These are phyloP conservation scores for Phytopythium oedochilum DNA, from an alignment of 352 stramenopile genomes.

Conservation along the genomic window DNA sequence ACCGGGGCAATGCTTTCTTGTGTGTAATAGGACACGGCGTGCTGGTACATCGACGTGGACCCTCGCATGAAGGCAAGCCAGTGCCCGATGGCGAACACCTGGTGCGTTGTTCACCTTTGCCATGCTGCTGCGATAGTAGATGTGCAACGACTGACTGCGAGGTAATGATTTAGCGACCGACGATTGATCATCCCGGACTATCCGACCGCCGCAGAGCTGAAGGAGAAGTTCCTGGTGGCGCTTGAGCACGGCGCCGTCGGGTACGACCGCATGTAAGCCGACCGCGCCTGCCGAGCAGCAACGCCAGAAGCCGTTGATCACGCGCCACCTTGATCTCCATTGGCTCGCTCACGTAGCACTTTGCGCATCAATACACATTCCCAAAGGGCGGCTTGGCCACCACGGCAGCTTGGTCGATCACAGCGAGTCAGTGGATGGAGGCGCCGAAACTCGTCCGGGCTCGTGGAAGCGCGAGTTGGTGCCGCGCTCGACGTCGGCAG, in stretches of 20 bases:
- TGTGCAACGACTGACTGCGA: no score
- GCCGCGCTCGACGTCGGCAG: constrained; percentile 2
- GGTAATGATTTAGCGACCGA: constrained; percentile 53
- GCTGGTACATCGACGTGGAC: constrained; percentile 74
- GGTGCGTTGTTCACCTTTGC: constrained; percentile 22
- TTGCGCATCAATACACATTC: background rate
- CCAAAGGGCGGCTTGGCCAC: background rate
- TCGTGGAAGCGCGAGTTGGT: constrained; percentile 38
- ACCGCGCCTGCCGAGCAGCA: background rate
- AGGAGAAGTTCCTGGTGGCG: constrained; percentile 57
- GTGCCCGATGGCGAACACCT: constrained; percentile 75
- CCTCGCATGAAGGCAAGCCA: constrained; percentile 28
- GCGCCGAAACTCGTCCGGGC: constrained; percentile 46
- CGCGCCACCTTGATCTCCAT: background rate
- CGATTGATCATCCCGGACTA: constrained; percentile 71
- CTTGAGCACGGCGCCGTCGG: constrained; percentile 58
- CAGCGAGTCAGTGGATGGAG: constrained; percentile 34
- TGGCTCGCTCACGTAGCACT: background rate
- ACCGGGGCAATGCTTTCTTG: background rate
- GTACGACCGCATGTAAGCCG: constrained; percentile 69
- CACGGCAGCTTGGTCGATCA: constrained; percentile 6
- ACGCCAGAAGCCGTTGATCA: background rate
- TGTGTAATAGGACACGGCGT: constrained; percentile 39
- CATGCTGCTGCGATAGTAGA: background rate
- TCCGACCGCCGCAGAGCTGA: constrained; percentile 36